Evolutionary conservation across 805 yeast species (phyloP), one percentile per base, ranked within the genome.

Genomic region (Saturnispora diversa): DNA sequence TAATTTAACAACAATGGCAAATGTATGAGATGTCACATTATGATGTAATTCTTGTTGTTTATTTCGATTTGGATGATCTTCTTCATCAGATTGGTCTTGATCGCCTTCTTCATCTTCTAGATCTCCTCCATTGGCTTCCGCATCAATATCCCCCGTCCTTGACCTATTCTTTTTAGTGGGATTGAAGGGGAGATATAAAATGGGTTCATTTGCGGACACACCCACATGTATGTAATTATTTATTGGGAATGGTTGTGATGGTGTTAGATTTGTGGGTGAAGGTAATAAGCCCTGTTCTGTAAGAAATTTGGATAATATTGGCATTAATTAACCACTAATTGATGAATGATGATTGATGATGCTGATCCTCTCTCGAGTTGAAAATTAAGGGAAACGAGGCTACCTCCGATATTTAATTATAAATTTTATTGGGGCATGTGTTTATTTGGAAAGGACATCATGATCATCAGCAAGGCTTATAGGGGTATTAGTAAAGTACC

Each of bases 1-100:
- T 2, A 74, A 51, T 47, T 70, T 74, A 2, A 74, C 49, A 10
- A 74, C 64, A 9, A 72, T 66, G 0, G 70, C 76, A 55, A 74
- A 72, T 1, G 75, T 70, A 53, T 73, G 79, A 19, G 72, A 55
- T 2, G 63, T 49, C 3, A 53, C 58, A 26, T 48, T 54, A 40
- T 55, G 60, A 24, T 47, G 56, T 22, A 31, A 17, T 20, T 35
- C 39, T 16, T 25, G 30, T 6, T 37, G 15, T 20, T 34, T 33
- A 6, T 24, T 35, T 24, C 39, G 35, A 15, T 32, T 33, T 2
- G 32, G 21, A 16, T 32, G 39, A 12, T 44, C 34, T 16, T 40
- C 43, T 11, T 44, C 42, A 24, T 49, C 51, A 8, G 32, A 32
- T 7, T 43, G 50, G 6, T 46, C 46, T 15, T 37, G 47, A 28